Conservation (phyloP, 176 grass and related monocot genomes). For the Oryza rufipogon region DNA sequence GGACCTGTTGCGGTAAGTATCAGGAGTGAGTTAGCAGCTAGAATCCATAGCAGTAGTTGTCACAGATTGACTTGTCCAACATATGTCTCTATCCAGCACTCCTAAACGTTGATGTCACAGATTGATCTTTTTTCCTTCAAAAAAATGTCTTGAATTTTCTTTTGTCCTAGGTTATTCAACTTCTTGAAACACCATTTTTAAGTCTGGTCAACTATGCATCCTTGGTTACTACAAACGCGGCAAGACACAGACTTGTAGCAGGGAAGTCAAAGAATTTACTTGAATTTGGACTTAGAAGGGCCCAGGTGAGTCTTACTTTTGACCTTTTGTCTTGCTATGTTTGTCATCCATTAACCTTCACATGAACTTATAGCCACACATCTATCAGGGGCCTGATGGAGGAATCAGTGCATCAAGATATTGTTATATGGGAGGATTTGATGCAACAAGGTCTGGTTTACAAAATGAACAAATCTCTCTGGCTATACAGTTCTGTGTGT, state of each 20-base stretch:
- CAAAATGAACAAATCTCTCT: slow-evolving; percentile 5
- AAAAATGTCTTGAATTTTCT: neutral
- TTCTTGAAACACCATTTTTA: slow-evolving; percentile 96
- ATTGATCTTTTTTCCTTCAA: too few relatives aligned
- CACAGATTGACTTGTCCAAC: neutral
- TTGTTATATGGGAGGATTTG: slow-evolving; percentile 95
- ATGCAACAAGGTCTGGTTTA: slow-evolving; percentile 82
- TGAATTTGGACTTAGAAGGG: slow-evolving; percentile 94
- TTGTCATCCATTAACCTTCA: slow-evolving; percentile 2
- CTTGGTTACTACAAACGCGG: slow-evolving; percentile 95
- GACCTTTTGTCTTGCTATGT: neutral
- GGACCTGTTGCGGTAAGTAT: slow-evolving; percentile 92
- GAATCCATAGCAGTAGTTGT: neutral
- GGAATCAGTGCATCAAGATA: slow-evolving; percentile 98
- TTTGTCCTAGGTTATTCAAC: slow-evolving; percentile 70
- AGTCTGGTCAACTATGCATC: slow-evolving; percentile 95
- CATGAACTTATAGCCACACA: slow-evolving; percentile 23
- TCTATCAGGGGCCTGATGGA: slow-evolving; percentile 89
- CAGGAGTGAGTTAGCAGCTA: slow-evolving; percentile 33
- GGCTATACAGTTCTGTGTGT: neutral
- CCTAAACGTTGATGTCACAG: neutral
- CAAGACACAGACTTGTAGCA: slow-evolving; percentile 81
- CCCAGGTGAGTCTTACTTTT: slow-evolving; percentile 62
- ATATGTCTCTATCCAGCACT: neutral
- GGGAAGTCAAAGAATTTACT: slow-evolving; percentile 90